Evolutionary conservation across 768 basidiomycete genomes (phyloP).

Genomic region (Boletus pseudo-olivaceus): DNA sequence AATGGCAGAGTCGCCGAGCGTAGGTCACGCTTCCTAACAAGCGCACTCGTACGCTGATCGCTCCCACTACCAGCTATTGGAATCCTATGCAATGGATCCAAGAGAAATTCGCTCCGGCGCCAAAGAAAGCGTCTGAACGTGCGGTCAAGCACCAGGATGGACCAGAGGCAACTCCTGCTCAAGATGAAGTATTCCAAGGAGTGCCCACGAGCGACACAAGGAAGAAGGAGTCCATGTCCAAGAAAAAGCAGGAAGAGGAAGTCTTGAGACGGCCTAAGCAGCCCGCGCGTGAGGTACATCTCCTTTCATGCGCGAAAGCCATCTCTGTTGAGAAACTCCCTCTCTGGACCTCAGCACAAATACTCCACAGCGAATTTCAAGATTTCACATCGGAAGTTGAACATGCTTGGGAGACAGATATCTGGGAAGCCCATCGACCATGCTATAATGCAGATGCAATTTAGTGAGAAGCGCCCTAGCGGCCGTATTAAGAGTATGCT

Average conservation of each 20-base stretch:
- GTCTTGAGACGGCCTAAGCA: slow-evolving; percentile 18
- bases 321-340: slow-evolving; percentile 5
- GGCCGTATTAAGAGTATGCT: slow-evolving; percentile 86
- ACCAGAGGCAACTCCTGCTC: slow-evolving; percentile 17
- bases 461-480: slow-evolving; percentile 89
- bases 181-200: slow-evolving; percentile 45
- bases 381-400: slow-evolving; percentile 90
- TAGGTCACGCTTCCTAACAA: slow-evolving; percentile 27
- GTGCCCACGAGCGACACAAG: slow-evolving; percentile 15
- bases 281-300: slow-evolving; percentile 29
- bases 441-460: slow-evolving; percentile 96
- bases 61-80: slow-evolving; percentile 41
- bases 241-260: slow-evolving; percentile 14
- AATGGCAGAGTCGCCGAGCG: slow-evolving; percentile 43
- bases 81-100: slow-evolving; percentile 63
- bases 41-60: neutral
- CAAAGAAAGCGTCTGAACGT: slow-evolving; percentile 43
- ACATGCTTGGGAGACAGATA: slow-evolving; percentile 83
- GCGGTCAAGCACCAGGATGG: slow-evolving; percentile 39
- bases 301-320: neutral
- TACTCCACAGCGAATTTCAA: slow-evolving; percentile 92
- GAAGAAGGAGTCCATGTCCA: slow-evolving; percentile 10
- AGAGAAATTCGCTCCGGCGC: slow-evolving; percentile 50
- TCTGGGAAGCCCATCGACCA: slow-evolving; percentile 89
- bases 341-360: slow-evolving; percentile 61